Base-by-base conservation (phyloP, 371 early-diverging fungal species). In the Apophysomyces sp. region DNA sequence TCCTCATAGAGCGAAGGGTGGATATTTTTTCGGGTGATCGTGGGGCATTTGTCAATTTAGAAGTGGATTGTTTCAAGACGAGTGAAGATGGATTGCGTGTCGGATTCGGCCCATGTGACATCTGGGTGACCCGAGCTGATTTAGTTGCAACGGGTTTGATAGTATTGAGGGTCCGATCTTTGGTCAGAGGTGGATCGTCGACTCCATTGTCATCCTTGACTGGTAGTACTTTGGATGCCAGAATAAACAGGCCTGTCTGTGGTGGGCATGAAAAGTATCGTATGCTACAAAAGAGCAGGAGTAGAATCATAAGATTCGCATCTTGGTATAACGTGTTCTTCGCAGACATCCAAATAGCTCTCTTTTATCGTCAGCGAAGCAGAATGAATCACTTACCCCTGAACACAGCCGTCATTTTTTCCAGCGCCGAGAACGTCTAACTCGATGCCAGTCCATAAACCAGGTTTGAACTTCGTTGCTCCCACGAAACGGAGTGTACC, bases 401-500 rank as follows among this genome's bases (percentile, higher is more conserved):
- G 78, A 60, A 89, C 85, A 40, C 77, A 76, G n/a, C 94, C 94
- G 62, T 91, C 85, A 70, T 94, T 93, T 68, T 93, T 94, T 37
- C 94, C 94, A 18, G 82, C 76, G 24, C 89, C 91, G n/a, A 66
- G 71, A 18, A 72, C 58, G 57, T 92, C 92, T 4, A 94, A 77
- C 67, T 90, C 90, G 41, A 94, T 83, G 13, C 94, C 94, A 11
- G 89, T 89, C 94, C 94, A 94, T 4, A 79, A 60, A 11, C 94
- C 94, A 30, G 79, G 79, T 64, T 88, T 89, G 52, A 85, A 82
- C 34, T 82, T 71, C 7, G 85, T 82, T 3, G 84, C 81, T 6
- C 92, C 92, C 16, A 89, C 41, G 60, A 74, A 92, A 27, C 85
- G 81, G 16, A 92, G 67, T 12, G 81, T 83, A 16, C 92, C 92